Conservation (phyloP, 805 yeast species). For the Naumovozyma dairenensis region DNA sequence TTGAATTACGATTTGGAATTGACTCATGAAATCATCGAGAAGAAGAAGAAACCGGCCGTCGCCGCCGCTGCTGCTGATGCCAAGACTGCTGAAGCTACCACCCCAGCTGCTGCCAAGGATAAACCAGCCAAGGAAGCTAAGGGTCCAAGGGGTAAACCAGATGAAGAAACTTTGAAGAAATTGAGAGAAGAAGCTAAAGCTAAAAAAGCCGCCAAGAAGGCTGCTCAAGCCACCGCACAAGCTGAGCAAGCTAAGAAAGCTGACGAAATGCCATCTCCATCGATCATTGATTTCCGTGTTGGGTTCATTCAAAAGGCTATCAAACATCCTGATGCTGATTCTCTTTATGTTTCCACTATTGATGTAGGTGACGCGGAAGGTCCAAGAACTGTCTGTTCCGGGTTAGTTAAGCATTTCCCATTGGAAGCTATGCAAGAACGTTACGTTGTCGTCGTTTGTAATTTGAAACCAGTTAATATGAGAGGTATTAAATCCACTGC, state of each 20-base stretch:
- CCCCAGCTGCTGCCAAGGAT: constrained; percentile 11
- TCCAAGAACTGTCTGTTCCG: constrained; percentile 97
- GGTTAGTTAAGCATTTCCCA: constrained; percentile 80
- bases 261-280: constrained; percentile 64
- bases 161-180: constrained; percentile 38
- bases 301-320: constrained; percentile 95
- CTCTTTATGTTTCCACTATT: constrained; percentile 91
- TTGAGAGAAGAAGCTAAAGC: constrained; percentile 49
- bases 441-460: constrained; percentile 82
- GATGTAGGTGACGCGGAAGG: constrained; percentile 94
- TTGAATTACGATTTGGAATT: constrained; percentile 53
- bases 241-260: constrained; percentile 27
- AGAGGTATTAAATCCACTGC: constrained; percentile 93
- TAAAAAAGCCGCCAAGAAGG: constrained; percentile 47
- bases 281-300: constrained; percentile 84
- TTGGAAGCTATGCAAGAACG: constrained; percentile 95
- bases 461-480: constrained; percentile 96
- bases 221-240: constrained; percentile 45
- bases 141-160: constrained; percentile 36
- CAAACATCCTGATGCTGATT: constrained; percentile 96
- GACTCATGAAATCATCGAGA: constrained; percentile 64
- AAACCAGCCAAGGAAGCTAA: constrained; percentile 22
- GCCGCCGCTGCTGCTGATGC: constrained; percentile 13
- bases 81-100: constrained; percentile 4
- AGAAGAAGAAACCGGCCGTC: constrained; percentile 42